Conservation (phyloP, 352 stramenopile species). For the Phytophthora syringae region DNA sequence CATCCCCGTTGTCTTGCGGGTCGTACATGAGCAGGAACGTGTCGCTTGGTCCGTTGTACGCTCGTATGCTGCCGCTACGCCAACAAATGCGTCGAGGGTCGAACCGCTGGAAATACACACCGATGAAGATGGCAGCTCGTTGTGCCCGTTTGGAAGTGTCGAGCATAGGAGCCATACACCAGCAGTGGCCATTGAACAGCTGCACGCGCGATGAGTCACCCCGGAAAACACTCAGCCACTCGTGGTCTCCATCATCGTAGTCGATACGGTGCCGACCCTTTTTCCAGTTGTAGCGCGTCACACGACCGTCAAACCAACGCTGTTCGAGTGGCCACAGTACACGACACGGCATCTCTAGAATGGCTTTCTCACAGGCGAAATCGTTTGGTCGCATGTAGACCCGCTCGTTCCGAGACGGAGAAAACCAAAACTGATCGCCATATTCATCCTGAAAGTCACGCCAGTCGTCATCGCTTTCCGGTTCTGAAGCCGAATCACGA, state of each 20-base stretch:
- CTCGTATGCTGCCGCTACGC: constrained; percentile 51
- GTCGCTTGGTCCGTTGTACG: constrained; percentile 62
- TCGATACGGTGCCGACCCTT: constrained; percentile 75
- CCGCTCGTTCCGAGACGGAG: constrained; percentile 65
- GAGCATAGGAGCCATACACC: constrained; percentile 77
- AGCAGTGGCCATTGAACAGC: constrained; percentile 73
- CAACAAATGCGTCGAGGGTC: constrained; percentile 56
- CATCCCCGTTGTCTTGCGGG: constrained; percentile 19
- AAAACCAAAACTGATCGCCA: constrained; percentile 83
- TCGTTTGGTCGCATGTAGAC: constrained; percentile 77
- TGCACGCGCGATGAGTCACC: constrained; percentile 59
- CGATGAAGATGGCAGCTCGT: constrained; percentile 62
- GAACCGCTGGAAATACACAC: constrained; percentile 58
- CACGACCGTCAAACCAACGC: constrained; percentile 70
- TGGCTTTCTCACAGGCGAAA: constrained; percentile 48
- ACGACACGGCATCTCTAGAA: constrained; percentile 68
- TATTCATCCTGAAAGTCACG: constrained; percentile 67
- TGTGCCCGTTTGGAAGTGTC: constrained; percentile 54
- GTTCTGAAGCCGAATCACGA: constrained; percentile 75
- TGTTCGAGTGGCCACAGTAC: constrained; percentile 82
- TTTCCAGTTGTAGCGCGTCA: constrained; percentile 60
- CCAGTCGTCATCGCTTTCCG: constrained; percentile 84
- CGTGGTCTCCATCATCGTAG: constrained; percentile 82
- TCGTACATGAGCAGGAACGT: constrained; percentile 68
- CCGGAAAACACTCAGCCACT: constrained; percentile 61